These are phyloP conservation scores for Sclerotinia trifoliorum DNA, from an alignment of 2,329 filamentous ascomycete species.

Conservation along the genomic window DNA sequence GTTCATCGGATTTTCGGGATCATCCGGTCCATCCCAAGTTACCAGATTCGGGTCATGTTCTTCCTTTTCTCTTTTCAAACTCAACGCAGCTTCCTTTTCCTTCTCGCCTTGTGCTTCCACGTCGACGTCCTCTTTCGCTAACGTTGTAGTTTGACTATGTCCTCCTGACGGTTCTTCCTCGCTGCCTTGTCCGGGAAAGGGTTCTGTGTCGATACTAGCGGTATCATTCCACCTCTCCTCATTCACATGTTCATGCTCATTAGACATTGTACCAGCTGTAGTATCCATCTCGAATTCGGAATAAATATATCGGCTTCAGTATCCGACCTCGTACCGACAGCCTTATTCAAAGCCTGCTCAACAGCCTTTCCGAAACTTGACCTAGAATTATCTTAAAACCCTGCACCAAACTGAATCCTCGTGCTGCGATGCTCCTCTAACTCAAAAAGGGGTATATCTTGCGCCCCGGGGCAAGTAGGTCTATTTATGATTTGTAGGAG, in stretches of 20 bases:
- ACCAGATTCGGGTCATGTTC: constrained; percentile 23
- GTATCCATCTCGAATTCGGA: not conserved
- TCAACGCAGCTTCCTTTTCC: not conserved
- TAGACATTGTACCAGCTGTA: not conserved
- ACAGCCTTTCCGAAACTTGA: not conserved
- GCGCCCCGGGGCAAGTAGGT: not conserved
- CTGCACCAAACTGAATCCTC: constrained; percentile 6
- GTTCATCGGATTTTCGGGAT: constrained; percentile 26
- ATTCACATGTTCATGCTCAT: not conserved
- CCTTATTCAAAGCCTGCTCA: not conserved
- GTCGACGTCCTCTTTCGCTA: constrained; percentile 12
- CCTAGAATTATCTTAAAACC: constrained; percentile 2
- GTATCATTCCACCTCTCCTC: constrained; percentile 4
- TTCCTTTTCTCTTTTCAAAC: not conserved
- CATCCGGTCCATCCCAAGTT: constrained; percentile 25
- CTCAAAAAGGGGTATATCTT: not conserved
- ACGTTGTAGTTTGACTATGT: constrained; percentile 8
- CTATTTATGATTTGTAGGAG: constrained; percentile 4
- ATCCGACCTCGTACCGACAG: not conserved
- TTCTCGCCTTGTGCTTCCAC: constrained; percentile 10
- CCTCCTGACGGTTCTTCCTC: constrained; percentile 9
- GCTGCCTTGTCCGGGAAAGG: not conserved
- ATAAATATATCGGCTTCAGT: not conserved
- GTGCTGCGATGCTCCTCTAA: not conserved
- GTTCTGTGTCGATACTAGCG: constrained; percentile 11